Percentiles rank a stretch among this genome's conserved stretches.
phyloP scores from a whole-genome alignment of 306 rosid species.

The Herpetospermum pedunculosum region DNA sequence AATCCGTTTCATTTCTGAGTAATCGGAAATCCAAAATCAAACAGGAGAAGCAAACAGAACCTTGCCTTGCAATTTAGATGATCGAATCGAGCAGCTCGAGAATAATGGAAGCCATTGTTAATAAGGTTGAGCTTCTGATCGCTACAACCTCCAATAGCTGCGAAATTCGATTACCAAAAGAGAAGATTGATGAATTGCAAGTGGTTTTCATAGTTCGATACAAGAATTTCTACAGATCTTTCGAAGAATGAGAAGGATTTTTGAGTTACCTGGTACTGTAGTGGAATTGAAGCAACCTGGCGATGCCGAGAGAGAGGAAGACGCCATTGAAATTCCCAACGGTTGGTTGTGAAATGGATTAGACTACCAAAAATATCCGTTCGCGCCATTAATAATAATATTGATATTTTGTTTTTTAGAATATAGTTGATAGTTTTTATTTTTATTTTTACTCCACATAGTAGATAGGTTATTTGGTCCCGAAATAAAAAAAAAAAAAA shows the following conservation, averaged over 20 bases:
- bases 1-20: background rate
- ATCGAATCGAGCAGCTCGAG: conserved; percentile 14
- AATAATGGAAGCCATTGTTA: conserved; percentile 15
- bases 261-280: conserved; percentile 26
- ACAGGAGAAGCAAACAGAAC: conserved; percentile 15
- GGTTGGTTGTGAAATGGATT: background rate
- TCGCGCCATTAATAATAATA: no score
- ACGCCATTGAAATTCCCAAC: conserved; percentile 27
- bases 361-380: background rate
- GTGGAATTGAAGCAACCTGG: conserved; percentile 17
- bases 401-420: no score
- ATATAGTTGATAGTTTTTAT: no score
- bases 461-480: no score
- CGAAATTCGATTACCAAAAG: background rate
- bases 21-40: background rate
- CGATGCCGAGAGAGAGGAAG: conserved; percentile 22
- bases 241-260: background rate
- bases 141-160: background rate
- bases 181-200: background rate
- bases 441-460: no score
- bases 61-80: conserved; percentile 38
- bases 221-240: background rate
- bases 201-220: background rate
- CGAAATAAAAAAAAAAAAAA: no score
- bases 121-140: conserved; percentile 17